phyloP scores from a whole-genome alignment of 805 yeast species.

The Schwanniomyces polymorphus region DNA sequence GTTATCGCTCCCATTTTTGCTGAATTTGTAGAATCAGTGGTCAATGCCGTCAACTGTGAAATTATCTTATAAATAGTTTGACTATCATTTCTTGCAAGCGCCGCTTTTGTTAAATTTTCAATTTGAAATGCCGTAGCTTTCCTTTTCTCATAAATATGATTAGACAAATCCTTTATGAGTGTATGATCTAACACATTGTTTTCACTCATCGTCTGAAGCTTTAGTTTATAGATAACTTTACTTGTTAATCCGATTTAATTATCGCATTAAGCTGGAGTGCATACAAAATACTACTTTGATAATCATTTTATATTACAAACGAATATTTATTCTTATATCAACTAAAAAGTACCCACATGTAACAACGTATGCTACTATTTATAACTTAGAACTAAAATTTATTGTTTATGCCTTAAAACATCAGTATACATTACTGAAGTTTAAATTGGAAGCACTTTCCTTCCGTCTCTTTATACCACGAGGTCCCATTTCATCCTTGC shows the following conservation, averaged over 20 bases:
- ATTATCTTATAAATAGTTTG: slow-evolving; percentile 63
- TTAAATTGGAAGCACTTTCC: slow-evolving; percentile 14
- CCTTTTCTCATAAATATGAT: slow-evolving; percentile 46
- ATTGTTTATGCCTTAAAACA: background rate
- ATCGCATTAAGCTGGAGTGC: background rate
- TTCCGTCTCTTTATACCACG: slow-evolving; percentile 8
- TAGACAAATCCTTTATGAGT: slow-evolving; percentile 42
- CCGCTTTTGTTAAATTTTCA: slow-evolving; percentile 74
- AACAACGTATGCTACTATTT: background rate
- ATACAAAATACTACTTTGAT: background rate
- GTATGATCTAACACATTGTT: slow-evolving; percentile 31
- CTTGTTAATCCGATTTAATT: background rate
- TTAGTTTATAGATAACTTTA: background rate
- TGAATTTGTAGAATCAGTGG: slow-evolving; percentile 66
- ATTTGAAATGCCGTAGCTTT: slow-evolving; percentile 58
- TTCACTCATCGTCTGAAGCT: slow-evolving; percentile 16
- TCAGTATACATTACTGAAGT: slow-evolving; percentile 12
- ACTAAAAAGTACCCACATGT: background rate
- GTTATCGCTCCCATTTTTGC: slow-evolving; percentile 90
- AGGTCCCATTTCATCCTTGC: slow-evolving; percentile 1
- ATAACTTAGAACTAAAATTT: slow-evolving; percentile 5
- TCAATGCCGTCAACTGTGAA: slow-evolving; percentile 78
- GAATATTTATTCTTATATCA: background rate
- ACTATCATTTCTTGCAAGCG: slow-evolving; percentile 58
- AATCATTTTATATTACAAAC: background rate